Evolutionary conservation across 352 stramenopile species (phyloP).

Genomic region (Phytopythium kandeliae): DNA sequence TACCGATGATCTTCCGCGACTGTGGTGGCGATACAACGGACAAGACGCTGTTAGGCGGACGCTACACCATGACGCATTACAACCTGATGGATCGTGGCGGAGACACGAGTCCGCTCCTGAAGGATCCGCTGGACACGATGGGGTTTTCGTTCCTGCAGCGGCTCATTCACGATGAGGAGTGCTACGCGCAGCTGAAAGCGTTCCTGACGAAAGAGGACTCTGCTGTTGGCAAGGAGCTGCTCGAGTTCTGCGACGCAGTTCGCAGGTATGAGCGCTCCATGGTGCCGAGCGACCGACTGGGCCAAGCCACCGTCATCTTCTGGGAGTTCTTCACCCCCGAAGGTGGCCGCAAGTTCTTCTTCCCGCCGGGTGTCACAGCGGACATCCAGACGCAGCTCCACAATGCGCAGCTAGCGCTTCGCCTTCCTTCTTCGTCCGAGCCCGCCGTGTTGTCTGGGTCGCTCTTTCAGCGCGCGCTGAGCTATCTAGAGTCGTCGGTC

Average conservation of each 20-base stretch:
- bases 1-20: conserved; percentile 84
- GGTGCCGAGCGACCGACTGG: conserved; percentile 59
- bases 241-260: conserved; percentile 80
- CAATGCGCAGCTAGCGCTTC: conserved; percentile 36
- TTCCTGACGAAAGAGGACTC: conserved; percentile 66
- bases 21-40: conserved; percentile 81
- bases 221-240: conserved; percentile 48
- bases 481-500: conserved; percentile 54
- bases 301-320: conserved; percentile 73
- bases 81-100: conserved; percentile 52
- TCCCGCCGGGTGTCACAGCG: conserved; percentile 39
- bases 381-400: conserved; percentile 68
- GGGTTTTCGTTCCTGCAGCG: conserved; percentile 86
- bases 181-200: conserved; percentile 72
- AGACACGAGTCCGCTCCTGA: conserved; percentile 42
- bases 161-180: conserved; percentile 86
- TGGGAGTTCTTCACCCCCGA: conserved; percentile 79
- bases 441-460: conserved; percentile 34
- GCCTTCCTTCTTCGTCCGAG: conserved; percentile 15
- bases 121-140: conserved; percentile 52
- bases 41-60: conserved; percentile 78
- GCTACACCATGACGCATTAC: conserved; percentile 74
- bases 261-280: conserved; percentile 79
- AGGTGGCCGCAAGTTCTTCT: conserved; percentile 51
- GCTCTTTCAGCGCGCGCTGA: conserved; percentile 69